Conservation (phyloP, 2,329 filamentous ascomycete species). For the Onygenales sp. region DNA sequence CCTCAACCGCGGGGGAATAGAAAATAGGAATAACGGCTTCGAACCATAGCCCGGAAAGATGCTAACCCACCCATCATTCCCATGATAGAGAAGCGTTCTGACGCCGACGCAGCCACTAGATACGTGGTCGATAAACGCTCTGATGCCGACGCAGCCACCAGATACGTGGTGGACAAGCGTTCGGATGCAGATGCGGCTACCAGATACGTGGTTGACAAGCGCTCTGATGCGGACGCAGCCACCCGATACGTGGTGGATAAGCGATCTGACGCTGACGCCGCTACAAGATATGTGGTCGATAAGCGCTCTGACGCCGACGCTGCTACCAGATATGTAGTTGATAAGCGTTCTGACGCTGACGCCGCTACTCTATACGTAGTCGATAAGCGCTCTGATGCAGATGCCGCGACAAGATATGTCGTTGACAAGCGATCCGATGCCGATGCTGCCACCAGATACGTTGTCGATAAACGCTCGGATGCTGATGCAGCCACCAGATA, state of each 20-base stretch:
- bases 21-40: background rate
- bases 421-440: too few relatives aligned
- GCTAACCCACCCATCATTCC: background rate
- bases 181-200: background rate
- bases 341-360: too few relatives aligned
- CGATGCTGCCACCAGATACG: too few relatives aligned
- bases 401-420: too few relatives aligned
- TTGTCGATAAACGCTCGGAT: too few relatives aligned
- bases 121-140: background rate
- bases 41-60: background rate
- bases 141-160: background rate
- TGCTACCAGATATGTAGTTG: too few relatives aligned
- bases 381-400: too few relatives aligned
- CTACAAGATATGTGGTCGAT: too few relatives aligned
- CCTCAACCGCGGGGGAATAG: background rate
- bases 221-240: background rate
- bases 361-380: too few relatives aligned
- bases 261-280: too few relatives aligned
- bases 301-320: too few relatives aligned
- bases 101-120: background rate
- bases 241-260: background rate
- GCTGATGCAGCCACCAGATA: too few relatives aligned
- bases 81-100: background rate
- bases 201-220: background rate
- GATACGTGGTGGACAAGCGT: background rate